phyloP scores from a whole-genome alignment of 768 basidiomycete species.

The Pisolithus marmoratus region DNA sequence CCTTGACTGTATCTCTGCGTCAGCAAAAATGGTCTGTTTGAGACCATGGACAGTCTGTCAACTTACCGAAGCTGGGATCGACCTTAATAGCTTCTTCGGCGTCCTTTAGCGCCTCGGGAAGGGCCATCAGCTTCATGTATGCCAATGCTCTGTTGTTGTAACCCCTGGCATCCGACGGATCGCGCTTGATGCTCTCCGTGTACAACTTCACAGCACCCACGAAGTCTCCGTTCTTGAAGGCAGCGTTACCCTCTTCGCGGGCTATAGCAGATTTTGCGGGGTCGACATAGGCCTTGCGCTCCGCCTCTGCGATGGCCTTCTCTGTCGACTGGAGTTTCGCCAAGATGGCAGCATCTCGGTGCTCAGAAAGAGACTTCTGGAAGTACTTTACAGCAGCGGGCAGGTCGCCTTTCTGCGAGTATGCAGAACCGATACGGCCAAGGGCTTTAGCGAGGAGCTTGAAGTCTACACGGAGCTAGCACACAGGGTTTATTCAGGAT shows the following conservation, averaged over 20 bases:
- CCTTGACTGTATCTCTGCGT: conserved; percentile 55
- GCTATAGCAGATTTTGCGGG: conserved; percentile 76
- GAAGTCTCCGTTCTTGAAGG: conserved; percentile 92
- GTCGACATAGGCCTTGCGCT: conserved; percentile 81
- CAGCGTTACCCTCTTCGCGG: conserved; percentile 86
- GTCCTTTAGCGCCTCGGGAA: conserved; percentile 96
- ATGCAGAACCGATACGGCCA: conserved; percentile 84
- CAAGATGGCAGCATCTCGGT: conserved; percentile 90
- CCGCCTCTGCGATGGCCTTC: conserved; percentile 68
- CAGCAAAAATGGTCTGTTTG: not conserved
- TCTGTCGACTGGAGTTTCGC: conserved; percentile 86
- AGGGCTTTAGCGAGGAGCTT: conserved; percentile 93
- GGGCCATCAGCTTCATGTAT: conserved; percentile 89
- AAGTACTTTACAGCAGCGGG: conserved; percentile 81
- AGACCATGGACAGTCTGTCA: not conserved
- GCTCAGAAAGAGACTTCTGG: conserved; percentile 91
- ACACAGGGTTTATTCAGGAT: not conserved
- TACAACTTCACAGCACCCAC: conserved; percentile 88
- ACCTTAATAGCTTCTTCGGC: conserved; percentile 89
- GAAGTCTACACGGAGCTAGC: conserved; percentile 82
- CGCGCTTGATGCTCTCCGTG: conserved; percentile 94
- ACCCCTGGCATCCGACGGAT: conserved; percentile 82
- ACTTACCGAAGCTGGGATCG: conserved; percentile 77
- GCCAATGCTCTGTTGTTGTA: conserved; percentile 99
- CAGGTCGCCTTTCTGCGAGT: conserved; percentile 74